These are phyloP conservation scores for Gnomoniopsis sp. DNA, from an alignment of 2,329 filamentous ascomycete genomes.

Conservation along the genomic window DNA sequence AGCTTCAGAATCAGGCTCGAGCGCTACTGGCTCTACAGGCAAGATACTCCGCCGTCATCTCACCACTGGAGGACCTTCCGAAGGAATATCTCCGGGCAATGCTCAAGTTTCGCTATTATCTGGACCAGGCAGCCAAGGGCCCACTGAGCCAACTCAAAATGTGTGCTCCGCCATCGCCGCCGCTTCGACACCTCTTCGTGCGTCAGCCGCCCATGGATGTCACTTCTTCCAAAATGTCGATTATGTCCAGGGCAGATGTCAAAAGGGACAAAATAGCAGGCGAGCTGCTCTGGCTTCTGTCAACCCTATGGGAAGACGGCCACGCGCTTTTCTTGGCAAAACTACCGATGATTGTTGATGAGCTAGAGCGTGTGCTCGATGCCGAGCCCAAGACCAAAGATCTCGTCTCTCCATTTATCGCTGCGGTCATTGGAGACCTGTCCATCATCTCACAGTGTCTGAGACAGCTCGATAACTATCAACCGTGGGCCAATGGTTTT, in stretches of 20 bases:
- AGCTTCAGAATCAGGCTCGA: slow-evolving; percentile 31
- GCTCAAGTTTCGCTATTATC: slow-evolving; percentile 36
- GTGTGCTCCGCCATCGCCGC: slow-evolving; percentile 35
- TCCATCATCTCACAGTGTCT: slow-evolving; percentile 42
- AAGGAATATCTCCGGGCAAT: slow-evolving; percentile 35
- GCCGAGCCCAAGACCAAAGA: slow-evolving; percentile 31
- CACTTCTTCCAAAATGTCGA: slow-evolving; percentile 22
- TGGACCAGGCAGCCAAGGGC: slow-evolving; percentile 30
- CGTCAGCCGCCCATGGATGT: slow-evolving; percentile 24
- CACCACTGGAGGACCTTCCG: slow-evolving; percentile 32
- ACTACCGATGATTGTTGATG: slow-evolving; percentile 39
- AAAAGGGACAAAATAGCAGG: slow-evolving; percentile 22
- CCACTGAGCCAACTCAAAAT: slow-evolving; percentile 26
- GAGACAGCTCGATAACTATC: slow-evolving; percentile 42
- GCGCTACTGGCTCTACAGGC: slow-evolving; percentile 27
- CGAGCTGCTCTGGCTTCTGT: slow-evolving; percentile 35
- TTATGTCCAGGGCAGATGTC: slow-evolving; percentile 16
- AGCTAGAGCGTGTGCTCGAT: slow-evolving; percentile 42
- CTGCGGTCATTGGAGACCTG: slow-evolving; percentile 38
- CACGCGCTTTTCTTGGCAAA: slow-evolving; percentile 28
- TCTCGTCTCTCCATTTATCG: slow-evolving; percentile 33
- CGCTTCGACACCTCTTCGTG: slow-evolving; percentile 33
- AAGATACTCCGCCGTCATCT: slow-evolving; percentile 31
- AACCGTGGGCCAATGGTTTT: slow-evolving; percentile 45
- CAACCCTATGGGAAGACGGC: slow-evolving; percentile 34